These are phyloP conservation scores for Pleurotus salmoneostramineus DNA, from an alignment of 768 basidiomycete species.

Conservation along the genomic window DNA sequence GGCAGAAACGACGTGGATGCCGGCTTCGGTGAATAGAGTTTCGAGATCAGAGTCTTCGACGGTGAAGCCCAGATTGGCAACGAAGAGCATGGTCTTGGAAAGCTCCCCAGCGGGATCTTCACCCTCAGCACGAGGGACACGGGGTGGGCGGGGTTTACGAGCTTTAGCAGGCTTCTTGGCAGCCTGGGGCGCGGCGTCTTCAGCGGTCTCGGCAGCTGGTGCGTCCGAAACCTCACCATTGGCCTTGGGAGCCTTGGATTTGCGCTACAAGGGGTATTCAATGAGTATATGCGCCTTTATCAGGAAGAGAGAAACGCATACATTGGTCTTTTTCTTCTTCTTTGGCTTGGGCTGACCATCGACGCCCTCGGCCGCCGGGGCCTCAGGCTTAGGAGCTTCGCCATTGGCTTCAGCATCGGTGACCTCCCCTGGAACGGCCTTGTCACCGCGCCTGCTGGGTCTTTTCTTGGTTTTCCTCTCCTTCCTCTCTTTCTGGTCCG, in stretches of 20 bases:
- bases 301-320: conserved; percentile 31
- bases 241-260: conserved; percentile 46
- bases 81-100: conserved; percentile 87
- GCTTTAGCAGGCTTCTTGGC: conserved; percentile 47
- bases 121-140: conserved; percentile 64
- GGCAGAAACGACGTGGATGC: conserved; percentile 78
- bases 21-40: conserved; percentile 82
- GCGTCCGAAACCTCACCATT: conserved; percentile 36
- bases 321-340: conserved; percentile 72
- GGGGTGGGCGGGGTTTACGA: conserved; percentile 57
- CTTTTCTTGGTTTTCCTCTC: conserved; percentile 77
- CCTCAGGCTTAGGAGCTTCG: conserved; percentile 59
- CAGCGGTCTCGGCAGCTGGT: conserved; percentile 26
- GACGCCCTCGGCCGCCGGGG: conserved; percentile 46
- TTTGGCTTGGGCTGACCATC: conserved; percentile 76
- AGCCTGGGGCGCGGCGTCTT: conserved; percentile 29
- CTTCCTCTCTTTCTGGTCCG: conserved; percentile 82
- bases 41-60: conserved; percentile 82
- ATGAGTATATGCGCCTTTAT: conserved; percentile 12
- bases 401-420: conserved; percentile 88
- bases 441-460: conserved; percentile 82
- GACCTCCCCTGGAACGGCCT: conserved; percentile 85
- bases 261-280: conserved; percentile 42
- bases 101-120: conserved; percentile 86
- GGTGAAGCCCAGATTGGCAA: conserved; percentile 96